Percentiles rank a stretch among this genome's conserved stretches.
Evolutionary conservation across 495 filamentous ascomycete genomes (phyloP).

Genomic region (Antarctomyces pellizariae): DNA sequence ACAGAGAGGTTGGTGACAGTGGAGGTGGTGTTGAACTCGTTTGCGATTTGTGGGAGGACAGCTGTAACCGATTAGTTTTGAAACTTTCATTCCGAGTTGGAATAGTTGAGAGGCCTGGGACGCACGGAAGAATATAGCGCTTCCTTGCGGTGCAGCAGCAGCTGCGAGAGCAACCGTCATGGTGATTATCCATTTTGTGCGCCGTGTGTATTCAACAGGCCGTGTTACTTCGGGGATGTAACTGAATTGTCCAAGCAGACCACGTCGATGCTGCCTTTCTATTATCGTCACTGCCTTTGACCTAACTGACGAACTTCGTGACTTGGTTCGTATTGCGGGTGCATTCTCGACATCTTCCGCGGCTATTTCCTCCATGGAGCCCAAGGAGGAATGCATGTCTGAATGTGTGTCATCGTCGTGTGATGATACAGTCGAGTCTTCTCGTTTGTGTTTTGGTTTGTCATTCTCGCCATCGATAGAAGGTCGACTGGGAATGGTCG

Average conservation of each 20-base stretch:
- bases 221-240: slow-evolving; percentile 65
- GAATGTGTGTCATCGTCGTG: too few relatives aligned
- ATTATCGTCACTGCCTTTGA: slow-evolving; percentile 25
- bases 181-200: slow-evolving; percentile 72
- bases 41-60: slow-evolving; percentile 42
- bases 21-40: slow-evolving; percentile 37
- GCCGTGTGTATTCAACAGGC: slow-evolving; percentile 45
- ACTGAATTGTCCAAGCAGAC: slow-evolving; percentile 46
- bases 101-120: slow-evolving; percentile 6
- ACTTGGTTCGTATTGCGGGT: slow-evolving; percentile 7
- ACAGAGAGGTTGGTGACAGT: slow-evolving; percentile 65
- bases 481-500: too few relatives aligned
- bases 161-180: slow-evolving; percentile 54
- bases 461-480: too few relatives aligned
- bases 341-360: too few relatives aligned
- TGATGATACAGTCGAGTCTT: too few relatives aligned
- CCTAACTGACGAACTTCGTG: slow-evolving; percentile 17
- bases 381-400: too few relatives aligned
- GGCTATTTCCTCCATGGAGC: too few relatives aligned
- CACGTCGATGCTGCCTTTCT: slow-evolving; percentile 43
- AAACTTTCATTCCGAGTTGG: too few relatives aligned
- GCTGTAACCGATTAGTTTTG: too few relatives aligned
- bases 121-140: slow-evolving; percentile 65
- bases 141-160: slow-evolving; percentile 62
- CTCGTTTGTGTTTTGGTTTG: too few relatives aligned